Base-by-base conservation (phyloP, 2,329 filamentous ascomycete species). In the Penicillium sp. region DNA sequence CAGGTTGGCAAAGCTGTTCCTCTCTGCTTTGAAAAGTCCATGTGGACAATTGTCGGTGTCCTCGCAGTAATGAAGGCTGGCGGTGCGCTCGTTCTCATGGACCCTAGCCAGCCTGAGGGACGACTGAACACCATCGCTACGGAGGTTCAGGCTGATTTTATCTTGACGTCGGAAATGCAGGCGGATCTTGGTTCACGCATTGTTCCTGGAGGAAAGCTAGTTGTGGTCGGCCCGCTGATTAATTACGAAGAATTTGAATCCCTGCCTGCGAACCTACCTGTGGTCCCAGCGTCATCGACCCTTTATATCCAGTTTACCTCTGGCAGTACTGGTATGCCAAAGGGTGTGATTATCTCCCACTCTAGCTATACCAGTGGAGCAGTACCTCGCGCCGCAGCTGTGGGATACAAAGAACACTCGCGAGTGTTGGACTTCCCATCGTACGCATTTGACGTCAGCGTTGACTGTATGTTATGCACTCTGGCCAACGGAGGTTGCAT, bases 321-420 rank as follows among this genome's bases (percentile, higher is more conserved):
- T 1, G 78, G 79, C 0, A 78, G 79, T 1, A 77, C 79, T 1
- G 76, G 76, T 41, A 74, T 73, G 38, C 78, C 80, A 0, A 80
- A 81, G 51, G 83, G 82, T 4, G 77, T 84, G 16, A 78, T 83
- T 34, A 82, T 84, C 55, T 80, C 78, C 2, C 84, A 87, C 57
- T 70, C 72, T 0, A 78, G 81, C 0, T 71, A 84, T 1, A 78
- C 81, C 1, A 80, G 81, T 0, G 74, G 76, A 0, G 77, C 80
- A 45, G 58, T 74, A 2, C 73, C 74, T 0, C 80, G 83, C 54
- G 79, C 76, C 0, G 65, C 71, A 0, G 75, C 77, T 0, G 67
- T 83, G 9, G 70, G 73, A 19, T 48, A 78, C 84, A 32, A 72
- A 75, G n/a, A 65, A 70, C 2, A 68, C 73, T 62, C 67, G 0